These are phyloP conservation scores for Astraeus odoratus DNA, from an alignment of 768 basidiomycete genomes.

Conservation along the genomic window DNA sequence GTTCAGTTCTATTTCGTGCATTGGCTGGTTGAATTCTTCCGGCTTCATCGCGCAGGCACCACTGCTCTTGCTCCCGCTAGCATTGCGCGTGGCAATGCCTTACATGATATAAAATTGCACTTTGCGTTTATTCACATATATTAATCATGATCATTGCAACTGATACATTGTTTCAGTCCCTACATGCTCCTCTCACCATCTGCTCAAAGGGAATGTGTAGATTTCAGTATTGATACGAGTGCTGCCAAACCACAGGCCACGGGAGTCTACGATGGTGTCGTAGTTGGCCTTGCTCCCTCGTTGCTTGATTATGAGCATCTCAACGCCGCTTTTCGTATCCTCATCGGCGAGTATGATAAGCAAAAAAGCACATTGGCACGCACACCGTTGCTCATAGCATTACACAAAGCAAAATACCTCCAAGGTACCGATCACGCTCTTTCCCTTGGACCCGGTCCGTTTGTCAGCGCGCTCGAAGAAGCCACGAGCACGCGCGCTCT, in stretches of 20 bases:
- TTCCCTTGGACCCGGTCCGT: slow-evolving; percentile 66
- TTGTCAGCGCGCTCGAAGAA: slow-evolving; percentile 54
- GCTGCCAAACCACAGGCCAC: slow-evolving; percentile 1
- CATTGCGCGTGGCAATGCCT: too few relatives aligned
- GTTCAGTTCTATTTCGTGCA: background rate
- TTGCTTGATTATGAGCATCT: slow-evolving; percentile 47
- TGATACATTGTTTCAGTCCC: slow-evolving; percentile 32
- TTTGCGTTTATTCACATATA: too few relatives aligned
- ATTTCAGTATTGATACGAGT: background rate
- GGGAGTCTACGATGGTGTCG: slow-evolving; percentile 46
- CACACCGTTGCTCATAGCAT: slow-evolving; percentile 41
- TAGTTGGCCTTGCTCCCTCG: slow-evolving; percentile 54
- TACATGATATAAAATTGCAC: too few relatives aligned
- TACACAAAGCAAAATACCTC: slow-evolving; percentile 52
- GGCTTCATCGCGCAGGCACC: too few relatives aligned
- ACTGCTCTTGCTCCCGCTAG: too few relatives aligned
- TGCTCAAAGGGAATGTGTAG: slow-evolving; percentile 18
- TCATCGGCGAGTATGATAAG: slow-evolving; percentile 35
- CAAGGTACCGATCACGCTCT: slow-evolving; percentile 40
- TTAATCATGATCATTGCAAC: background rate
- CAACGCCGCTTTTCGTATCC: slow-evolving; percentile 61
- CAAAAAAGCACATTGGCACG: background rate
- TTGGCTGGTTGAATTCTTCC: background rate
- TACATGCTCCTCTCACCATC: slow-evolving; percentile 46
- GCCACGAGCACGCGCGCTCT: slow-evolving; percentile 43